Base-by-base conservation (phyloP, 225 moss, liverwort and hornwort species). In the Sphagnum tenellum region DNA sequence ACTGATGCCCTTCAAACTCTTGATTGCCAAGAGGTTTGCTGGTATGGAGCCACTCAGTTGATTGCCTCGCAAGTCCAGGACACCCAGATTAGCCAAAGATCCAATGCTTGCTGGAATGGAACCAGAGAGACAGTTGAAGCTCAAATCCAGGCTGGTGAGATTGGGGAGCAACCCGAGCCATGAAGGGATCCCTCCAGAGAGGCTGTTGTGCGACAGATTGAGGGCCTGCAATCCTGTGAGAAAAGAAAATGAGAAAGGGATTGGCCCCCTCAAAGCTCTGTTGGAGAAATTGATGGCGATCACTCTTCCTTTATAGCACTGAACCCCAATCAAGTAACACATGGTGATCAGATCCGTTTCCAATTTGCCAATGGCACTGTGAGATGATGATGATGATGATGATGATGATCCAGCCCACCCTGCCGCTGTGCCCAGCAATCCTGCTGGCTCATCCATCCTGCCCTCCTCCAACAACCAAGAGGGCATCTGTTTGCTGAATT, bases 141-240 rank as follows among this genome's bases (percentile, higher is more conserved):
- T 77, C 5, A 88, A 71, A 12, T 86, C 75, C 9, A 91, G 61
- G 50, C 61, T 73, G 2, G 56, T 48, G 5, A 91, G 77, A 0
- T 71, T 48, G 0, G 48, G 45, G 8, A 81, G 67, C 0, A 56
- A 10, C 1, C 71, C 69, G 0, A 86, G 54, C 5, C 53, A 56
- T 0, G 5, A 0, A 0, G 88, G 88, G 14, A 90, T 74, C 5
- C 5, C 6, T 0, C 81, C 82, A 0, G 54, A 12, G 2, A 90
- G 59, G 0, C 64, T 45, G 52, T 81, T 86, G 6, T 82, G 72
- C 0, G 67, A 72, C 12, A 84, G 29, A 2, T 75, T 64, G 4
- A 84, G 44, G 4, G 74, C 72, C 5, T 78, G 55, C 0, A 84
- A 66, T 0, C 55, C 54, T 0, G 8, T 45, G 46, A 78, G 68